Percentiles rank a stretch among this genome's conserved stretches.
Evolutionary conservation across 768 basidiomycete species (phyloP).

Genomic region (Suillus variegatus): DNA sequence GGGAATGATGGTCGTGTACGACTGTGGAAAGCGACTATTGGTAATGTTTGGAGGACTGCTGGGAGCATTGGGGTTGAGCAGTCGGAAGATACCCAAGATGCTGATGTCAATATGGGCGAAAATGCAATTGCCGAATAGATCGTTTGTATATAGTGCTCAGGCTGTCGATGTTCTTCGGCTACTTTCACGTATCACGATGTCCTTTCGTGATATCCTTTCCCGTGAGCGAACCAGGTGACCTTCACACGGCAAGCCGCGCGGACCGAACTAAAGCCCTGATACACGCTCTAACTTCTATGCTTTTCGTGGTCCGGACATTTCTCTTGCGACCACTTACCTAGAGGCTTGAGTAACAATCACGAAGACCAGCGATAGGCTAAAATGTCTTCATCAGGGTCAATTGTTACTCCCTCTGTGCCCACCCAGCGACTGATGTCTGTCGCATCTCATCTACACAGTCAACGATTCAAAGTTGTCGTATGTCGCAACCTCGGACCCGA

Average conservation of each 20-base stretch:
- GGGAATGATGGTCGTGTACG: slow-evolving; percentile 84
- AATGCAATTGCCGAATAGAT: slow-evolving; percentile 35
- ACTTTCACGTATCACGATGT: neutral
- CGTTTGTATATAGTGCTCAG: neutral
- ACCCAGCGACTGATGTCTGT: slow-evolving; percentile 27
- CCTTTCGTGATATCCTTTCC: neutral
- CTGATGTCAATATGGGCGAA: slow-evolving; percentile 48
- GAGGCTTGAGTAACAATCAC: neutral
- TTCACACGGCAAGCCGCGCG: neutral
- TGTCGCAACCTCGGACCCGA: slow-evolving; percentile 63
- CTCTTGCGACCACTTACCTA: neutral
- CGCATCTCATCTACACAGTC: slow-evolving; percentile 24
- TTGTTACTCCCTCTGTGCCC: slow-evolving; percentile 13
- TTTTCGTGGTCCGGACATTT: neutral
- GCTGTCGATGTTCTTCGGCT: neutral
- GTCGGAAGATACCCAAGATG: slow-evolving; percentile 48
- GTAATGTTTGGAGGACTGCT: slow-evolving; percentile 82
- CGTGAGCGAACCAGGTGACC: neutral
- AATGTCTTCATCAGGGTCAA: slow-evolving; percentile 31
- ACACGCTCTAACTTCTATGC: neutral
- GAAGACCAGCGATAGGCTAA: neutral
- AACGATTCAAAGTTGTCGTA: slow-evolving; percentile 50
- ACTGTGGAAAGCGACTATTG: slow-evolving; percentile 83
- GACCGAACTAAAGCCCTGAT: neutral
- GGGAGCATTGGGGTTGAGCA: slow-evolving; percentile 85